Percentiles rank a stretch among this genome's conserved stretches.
Conservation (phyloP, 768 basidiomycete species). For the Cubamyces sp. region DNA sequence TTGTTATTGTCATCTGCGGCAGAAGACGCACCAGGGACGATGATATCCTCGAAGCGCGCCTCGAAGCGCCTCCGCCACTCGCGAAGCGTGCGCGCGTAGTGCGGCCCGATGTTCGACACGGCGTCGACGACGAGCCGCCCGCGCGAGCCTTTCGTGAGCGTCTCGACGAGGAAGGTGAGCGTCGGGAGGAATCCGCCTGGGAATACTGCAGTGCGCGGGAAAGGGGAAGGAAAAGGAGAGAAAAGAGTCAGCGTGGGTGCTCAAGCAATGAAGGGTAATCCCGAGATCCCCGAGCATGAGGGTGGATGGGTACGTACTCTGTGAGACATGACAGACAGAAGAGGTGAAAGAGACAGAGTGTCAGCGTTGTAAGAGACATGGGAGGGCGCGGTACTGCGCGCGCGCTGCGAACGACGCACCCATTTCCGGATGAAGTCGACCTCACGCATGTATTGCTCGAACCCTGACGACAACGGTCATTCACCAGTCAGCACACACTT, state of each 20-base stretch:
- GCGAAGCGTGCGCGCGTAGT: constrained; percentile 79
- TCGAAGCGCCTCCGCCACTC: constrained; percentile 74
- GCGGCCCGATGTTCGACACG: constrained; percentile 71
- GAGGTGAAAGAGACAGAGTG: neutral
- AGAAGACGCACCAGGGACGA: constrained; percentile 48
- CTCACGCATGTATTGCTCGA: constrained; percentile 56
- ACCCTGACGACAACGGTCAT: constrained; percentile 40
- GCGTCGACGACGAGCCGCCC: constrained; percentile 66
- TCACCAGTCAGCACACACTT: neutral
- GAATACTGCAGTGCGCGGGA: constrained; percentile 49
- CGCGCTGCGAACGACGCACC: constrained; percentile 42
- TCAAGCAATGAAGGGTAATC: neutral
- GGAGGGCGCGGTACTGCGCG: neutral
- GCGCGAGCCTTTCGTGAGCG: constrained; percentile 52
- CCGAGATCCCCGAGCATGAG: neutral
- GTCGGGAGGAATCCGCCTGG: constrained; percentile 75
- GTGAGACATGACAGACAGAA: no score
- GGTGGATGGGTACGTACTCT: neutral
- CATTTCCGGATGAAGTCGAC: constrained; percentile 83
- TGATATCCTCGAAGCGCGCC: constrained; percentile 56
- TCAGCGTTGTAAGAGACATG: neutral
- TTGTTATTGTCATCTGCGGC: no score
- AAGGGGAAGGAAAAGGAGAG: neutral
- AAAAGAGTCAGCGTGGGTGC: neutral
- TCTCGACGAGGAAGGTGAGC: constrained; percentile 57